phyloP scores from a whole-genome alignment of 176 grass and related monocot species.

The Pontederia crassipes region DNA sequence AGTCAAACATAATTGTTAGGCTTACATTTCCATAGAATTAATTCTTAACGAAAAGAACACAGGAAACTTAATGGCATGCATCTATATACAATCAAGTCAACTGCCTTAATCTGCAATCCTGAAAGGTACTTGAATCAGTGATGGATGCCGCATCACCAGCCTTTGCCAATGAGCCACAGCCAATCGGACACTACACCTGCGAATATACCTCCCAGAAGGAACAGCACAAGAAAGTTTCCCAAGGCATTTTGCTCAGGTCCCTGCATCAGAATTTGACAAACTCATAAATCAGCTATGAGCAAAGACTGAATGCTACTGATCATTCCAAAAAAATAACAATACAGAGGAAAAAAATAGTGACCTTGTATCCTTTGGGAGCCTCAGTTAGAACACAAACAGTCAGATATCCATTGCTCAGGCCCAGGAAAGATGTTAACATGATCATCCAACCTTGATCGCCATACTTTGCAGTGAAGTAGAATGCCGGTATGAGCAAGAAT shows the following conservation, averaged over 20 bases:
- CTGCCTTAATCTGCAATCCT: too few species aligned
- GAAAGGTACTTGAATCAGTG: too few species aligned
- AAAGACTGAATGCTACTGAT: neutral
- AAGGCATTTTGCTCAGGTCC: conserved; percentile 69
- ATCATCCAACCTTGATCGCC: conserved; percentile 68
- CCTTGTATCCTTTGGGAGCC: conserved; percentile 60
- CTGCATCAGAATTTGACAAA: conserved; percentile 18
- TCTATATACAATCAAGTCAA: too few species aligned
- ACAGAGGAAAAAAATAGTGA: neutral
- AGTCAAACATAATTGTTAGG: too few species aligned
- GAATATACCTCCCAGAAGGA: conserved; percentile 40
- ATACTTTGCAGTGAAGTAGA: conserved; percentile 63
- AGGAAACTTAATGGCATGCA: too few species aligned
- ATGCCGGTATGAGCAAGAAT: conserved; percentile 46
- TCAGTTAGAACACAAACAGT: conserved; percentile 47
- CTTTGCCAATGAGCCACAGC: conserved; percentile 59
- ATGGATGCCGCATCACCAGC: conserved; percentile 24
- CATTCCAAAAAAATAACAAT: neutral
- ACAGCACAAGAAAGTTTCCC: conserved; percentile 51
- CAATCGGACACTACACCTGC: conserved; percentile 31
- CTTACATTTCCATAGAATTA: too few species aligned
- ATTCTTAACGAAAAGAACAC: too few species aligned
- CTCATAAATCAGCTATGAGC: conserved; percentile 7
- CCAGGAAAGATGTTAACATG: conserved; percentile 35
- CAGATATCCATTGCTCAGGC: conserved; percentile 49